Percentiles rank a stretch among this genome's conserved stretches.
Evolutionary conservation across 768 basidiomycete genomes (phyloP).

Genomic region (Trametes sanguinea): DNA sequence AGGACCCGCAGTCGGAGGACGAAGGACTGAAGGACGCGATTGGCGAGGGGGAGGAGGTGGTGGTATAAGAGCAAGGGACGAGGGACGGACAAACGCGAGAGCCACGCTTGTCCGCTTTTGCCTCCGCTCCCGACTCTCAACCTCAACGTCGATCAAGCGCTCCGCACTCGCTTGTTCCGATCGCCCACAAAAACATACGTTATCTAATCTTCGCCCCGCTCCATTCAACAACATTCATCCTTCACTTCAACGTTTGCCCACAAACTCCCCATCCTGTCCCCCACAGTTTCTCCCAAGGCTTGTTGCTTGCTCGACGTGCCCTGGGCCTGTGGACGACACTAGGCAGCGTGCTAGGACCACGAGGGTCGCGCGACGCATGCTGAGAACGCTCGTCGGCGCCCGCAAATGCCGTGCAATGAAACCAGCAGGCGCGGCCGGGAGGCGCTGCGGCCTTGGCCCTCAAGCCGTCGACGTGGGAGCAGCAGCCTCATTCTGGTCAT

Average conservation of each 20-base stretch:
- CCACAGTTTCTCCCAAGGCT: not conserved
- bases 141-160: not conserved
- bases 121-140: not conserved
- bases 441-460: not conserved
- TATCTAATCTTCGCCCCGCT: too few species aligned
- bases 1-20: not conserved
- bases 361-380: not conserved
- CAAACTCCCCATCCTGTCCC: not conserved
- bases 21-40: not conserved
- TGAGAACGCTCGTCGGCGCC: not conserved
- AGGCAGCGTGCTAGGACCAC: too few species aligned
- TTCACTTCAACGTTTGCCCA: too few species aligned
- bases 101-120: constrained; percentile 2
- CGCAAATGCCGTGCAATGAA: not conserved
- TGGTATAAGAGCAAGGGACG: not conserved
- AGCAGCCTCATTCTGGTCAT: not conserved
- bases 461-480: not conserved
- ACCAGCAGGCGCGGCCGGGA: not conserved
- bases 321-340: too few species aligned
- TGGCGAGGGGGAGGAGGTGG: constrained; percentile 8
- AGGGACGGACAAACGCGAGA: not conserved
- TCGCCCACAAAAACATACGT: too few species aligned
- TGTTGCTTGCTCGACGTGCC: too few species aligned
- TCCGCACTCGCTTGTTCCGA: not conserved
- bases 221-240: too few species aligned